Conservation (phyloP, 352 stramenopile genomes). For the Pythium diclinum region DNA sequence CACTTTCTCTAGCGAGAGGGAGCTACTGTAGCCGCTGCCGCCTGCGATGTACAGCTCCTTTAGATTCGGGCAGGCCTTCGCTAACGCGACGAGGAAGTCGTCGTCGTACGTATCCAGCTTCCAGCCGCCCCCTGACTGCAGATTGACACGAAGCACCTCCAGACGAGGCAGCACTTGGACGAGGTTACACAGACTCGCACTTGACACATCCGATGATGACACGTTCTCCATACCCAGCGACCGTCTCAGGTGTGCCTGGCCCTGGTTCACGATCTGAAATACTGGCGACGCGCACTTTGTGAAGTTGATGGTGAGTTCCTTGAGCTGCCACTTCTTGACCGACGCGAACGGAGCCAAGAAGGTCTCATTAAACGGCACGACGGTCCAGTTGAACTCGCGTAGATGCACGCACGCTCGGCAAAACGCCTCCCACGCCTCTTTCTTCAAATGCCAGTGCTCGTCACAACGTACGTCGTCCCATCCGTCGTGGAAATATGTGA, state of each 20-base stretch:
- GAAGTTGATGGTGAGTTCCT: constrained; percentile 21
- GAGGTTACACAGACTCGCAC: constrained; percentile 17
- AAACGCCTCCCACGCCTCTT: constrained; percentile 41
- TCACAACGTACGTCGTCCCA: constrained; percentile 45
- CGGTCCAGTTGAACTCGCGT: constrained; percentile 57
- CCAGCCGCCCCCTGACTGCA: constrained; percentile 14
- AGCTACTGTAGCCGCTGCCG: constrained; percentile 17
- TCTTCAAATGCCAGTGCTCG: constrained; percentile 48
- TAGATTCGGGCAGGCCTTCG: constrained; percentile 17
- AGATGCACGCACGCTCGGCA: constrained; percentile 36
- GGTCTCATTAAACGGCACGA: constrained; percentile 46
- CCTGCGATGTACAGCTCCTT: constrained; percentile 18
- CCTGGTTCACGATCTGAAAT: constrained; percentile 14
- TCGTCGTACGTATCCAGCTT: constrained; percentile 16
- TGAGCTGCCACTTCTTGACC: constrained; percentile 37
- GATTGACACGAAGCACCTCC: constrained; percentile 13
- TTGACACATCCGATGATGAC: constrained; percentile 2
- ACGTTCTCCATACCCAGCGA: constrained; percentile 11
- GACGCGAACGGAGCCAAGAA: constrained; percentile 49
- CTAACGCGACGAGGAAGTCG: constrained; percentile 20
- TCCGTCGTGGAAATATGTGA: constrained; percentile 49
- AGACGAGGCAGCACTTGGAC: constrained; percentile 15
- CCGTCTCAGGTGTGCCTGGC: constrained; percentile 10
- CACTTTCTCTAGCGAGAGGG: constrained; percentile 8
- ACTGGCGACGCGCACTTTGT: constrained; percentile 15